Evolutionary conservation across 352 stramenopile species (phyloP).

Genomic region (Phytophthora fragariae): DNA sequence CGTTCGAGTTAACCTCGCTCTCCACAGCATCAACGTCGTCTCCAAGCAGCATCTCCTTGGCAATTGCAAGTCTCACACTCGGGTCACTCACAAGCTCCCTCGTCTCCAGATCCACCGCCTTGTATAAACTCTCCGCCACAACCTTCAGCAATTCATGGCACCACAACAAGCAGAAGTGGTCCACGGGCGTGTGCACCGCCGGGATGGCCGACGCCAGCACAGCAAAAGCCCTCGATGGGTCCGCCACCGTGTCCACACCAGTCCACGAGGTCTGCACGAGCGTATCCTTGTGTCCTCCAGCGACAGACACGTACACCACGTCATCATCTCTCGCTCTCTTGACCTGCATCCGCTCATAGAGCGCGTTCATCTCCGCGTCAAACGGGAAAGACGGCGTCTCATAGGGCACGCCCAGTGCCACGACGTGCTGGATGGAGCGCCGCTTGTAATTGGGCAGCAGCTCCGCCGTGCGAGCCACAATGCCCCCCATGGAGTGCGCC

Average conservation of each 20-base stretch:
- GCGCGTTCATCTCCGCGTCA: conserved; percentile 64
- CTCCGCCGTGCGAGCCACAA: conserved; percentile 72
- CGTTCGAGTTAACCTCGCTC: conserved; percentile 27
- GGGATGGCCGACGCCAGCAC: conserved; percentile 70
- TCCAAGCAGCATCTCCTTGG: conserved; percentile 53
- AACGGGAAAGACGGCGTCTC: conserved; percentile 63
- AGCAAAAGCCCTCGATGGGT: conserved; percentile 45
- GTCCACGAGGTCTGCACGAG: conserved; percentile 67
- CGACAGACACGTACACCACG: conserved; percentile 75
- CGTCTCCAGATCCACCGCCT: conserved; percentile 60
- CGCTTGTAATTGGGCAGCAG: conserved; percentile 79
- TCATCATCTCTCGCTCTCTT: conserved; percentile 28
- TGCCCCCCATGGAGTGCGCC: conserved; percentile 87
- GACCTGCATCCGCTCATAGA: conserved; percentile 64
- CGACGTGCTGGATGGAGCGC: conserved; percentile 78
- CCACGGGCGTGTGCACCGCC: conserved; percentile 66
- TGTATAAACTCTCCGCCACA: conserved; percentile 69
- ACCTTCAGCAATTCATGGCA: conserved; percentile 82
- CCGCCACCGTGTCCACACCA: conserved; percentile 40
- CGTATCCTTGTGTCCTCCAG: conserved; percentile 84
- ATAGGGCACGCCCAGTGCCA: conserved; percentile 78
- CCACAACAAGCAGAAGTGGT: conserved; percentile 88
- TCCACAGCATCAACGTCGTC: conserved; percentile 7
- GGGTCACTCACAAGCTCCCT: conserved; percentile 54
- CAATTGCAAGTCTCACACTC: conserved; percentile 49